phyloP scores from a whole-genome alignment of 352 stramenopile genomes.

The Vaucheria bursata region DNA sequence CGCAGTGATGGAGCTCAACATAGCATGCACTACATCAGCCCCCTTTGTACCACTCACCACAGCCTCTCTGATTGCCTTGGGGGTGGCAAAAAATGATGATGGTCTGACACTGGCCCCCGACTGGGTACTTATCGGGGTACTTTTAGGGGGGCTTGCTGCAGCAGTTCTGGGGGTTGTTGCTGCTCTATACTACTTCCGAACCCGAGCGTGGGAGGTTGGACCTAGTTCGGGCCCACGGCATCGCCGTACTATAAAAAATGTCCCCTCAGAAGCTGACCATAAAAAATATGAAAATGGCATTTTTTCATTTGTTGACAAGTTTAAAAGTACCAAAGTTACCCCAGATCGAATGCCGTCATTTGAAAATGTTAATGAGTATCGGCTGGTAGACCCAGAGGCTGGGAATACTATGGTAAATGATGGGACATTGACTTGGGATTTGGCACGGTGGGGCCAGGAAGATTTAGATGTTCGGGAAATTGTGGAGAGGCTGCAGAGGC shows the following conservation, averaged over 20 bases:
- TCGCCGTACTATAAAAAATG: too few relatives aligned
- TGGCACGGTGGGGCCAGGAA: not conserved
- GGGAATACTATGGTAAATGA: too few relatives aligned
- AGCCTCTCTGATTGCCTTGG: constrained; percentile 28
- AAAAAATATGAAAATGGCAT: too few relatives aligned
- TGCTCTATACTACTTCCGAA: constrained; percentile 45
- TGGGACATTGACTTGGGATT: not conserved
- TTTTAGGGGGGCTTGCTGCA: constrained; percentile 13
- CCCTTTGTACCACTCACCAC: constrained; percentile 41
- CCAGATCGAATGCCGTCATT: too few relatives aligned
- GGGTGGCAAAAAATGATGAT: constrained; percentile 35
- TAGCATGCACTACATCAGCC: constrained; percentile 37
- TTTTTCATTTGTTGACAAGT: too few relatives aligned
- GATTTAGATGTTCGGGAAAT: constrained; percentile 33
- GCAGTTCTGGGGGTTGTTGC: constrained; percentile 19
- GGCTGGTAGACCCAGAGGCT: too few relatives aligned
- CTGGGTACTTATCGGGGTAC: constrained; percentile 36
- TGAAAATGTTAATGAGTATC: too few relatives aligned
- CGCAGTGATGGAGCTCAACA: constrained; percentile 30
- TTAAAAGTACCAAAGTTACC: too few relatives aligned
- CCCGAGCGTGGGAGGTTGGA: constrained; percentile 26
- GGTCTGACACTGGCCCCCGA: constrained; percentile 41
- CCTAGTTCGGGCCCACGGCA: not conserved
- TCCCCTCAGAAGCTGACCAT: too few relatives aligned
- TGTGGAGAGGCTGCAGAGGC: constrained; percentile 22